Evolutionary conservation across 345 rosid species (phyloP).

Genomic region (Acer negundo): DNA sequence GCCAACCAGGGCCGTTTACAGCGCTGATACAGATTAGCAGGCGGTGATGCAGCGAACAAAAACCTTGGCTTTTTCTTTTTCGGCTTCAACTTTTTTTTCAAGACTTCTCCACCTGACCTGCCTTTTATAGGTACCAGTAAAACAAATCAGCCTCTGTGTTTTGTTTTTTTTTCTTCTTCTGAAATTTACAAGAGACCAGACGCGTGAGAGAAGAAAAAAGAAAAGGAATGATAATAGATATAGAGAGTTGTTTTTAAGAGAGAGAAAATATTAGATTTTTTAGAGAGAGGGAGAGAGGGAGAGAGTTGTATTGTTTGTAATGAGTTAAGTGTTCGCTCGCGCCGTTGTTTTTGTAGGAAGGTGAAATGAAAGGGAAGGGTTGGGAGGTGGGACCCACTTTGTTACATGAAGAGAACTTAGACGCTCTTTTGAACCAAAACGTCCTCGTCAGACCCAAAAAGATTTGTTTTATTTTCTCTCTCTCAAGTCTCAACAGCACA

Average conservation of each 20-base stretch:
- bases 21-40: slow-evolving; percentile 8
- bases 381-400: slow-evolving; percentile 35
- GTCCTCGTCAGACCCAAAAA: slow-evolving; percentile 45
- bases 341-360: slow-evolving; percentile 46
- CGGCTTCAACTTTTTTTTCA: not conserved
- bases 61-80: not conserved
- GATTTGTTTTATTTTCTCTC: slow-evolving; percentile 30
- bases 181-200: not conserved
- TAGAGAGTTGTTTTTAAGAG: not conserved
- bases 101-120: not conserved
- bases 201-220: not conserved
- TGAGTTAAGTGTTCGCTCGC: slow-evolving; percentile 15
- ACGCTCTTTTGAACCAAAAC: slow-evolving; percentile 49
- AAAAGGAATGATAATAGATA: not conserved
- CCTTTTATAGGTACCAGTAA: not conserved
- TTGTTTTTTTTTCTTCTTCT: not conserved
- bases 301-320: not conserved
- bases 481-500: not conserved
- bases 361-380: slow-evolving; percentile 17
- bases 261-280: not conserved
- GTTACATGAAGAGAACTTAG: slow-evolving; percentile 64
- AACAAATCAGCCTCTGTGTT: not conserved
- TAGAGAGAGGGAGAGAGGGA: not conserved
- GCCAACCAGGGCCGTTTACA: slow-evolving; percentile 19
- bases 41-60: slow-evolving; percentile 9